A percentile compares a stretch with the other conserved stretches of the same genome.
Conservation (phyloP, 768 basidiomycete species). For the Amanita phalloides region DNA sequence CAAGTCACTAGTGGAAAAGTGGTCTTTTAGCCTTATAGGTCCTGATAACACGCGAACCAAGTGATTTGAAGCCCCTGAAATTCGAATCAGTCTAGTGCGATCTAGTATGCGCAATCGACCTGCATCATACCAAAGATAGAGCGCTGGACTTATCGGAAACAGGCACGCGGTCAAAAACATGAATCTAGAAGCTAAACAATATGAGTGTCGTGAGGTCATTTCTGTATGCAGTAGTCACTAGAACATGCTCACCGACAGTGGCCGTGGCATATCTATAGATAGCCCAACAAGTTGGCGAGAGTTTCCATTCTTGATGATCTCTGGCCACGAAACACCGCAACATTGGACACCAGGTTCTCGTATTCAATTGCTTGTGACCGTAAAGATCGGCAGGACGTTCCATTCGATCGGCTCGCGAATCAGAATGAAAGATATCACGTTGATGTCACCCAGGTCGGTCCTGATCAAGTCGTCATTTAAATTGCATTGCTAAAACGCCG, state of each 20-base stretch:
- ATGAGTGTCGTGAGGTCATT: background rate
- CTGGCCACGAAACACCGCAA: constrained; percentile 1
- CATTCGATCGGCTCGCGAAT: background rate
- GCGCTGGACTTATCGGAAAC: background rate
- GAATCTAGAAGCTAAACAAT: background rate
- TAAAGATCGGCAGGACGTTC: background rate
- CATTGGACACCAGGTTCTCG: background rate
- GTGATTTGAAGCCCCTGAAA: background rate
- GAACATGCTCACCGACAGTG: constrained; percentile 1
- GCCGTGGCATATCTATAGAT: background rate
- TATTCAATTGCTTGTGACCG: background rate
- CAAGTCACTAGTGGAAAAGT: background rate
- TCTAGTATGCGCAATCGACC: background rate
- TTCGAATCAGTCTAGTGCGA: background rate
- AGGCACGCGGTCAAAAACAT: background rate
- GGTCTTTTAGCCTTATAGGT: background rate
- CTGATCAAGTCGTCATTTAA: background rate
- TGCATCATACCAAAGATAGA: background rate
- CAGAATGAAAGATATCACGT: background rate
- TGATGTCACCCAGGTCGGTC: background rate
- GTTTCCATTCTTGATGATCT: background rate
- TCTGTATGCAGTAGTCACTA: background rate
- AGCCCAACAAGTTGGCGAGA: background rate
- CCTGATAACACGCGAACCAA: background rate
- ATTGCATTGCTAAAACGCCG: background rate